Percentiles rank a stretch among this genome's conserved stretches.
Evolutionary conservation across 2,329 filamentous ascomycete species (phyloP).

Genomic region (Mycogone perniciosa): DNA sequence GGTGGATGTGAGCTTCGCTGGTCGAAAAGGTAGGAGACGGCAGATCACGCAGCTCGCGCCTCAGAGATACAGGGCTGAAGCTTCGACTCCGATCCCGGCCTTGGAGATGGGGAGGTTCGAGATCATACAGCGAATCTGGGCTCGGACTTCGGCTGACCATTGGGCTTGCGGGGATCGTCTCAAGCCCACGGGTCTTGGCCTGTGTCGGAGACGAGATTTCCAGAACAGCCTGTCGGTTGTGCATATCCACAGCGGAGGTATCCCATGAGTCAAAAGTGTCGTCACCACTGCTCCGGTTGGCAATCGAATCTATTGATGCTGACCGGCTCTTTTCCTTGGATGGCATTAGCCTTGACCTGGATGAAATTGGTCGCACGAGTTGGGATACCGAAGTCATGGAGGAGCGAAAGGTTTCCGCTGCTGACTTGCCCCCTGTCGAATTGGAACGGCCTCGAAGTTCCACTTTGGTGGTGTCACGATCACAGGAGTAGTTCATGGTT

Average conservation of each 20-base stretch:
- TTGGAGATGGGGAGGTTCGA: slow-evolving; percentile 41
- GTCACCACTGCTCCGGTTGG: slow-evolving; percentile 33
- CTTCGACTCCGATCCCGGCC: slow-evolving; percentile 41
- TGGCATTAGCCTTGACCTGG: slow-evolving; percentile 48
- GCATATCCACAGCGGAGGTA: slow-evolving; percentile 59
- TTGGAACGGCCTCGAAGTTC: slow-evolving; percentile 33
- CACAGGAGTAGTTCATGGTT: slow-evolving; percentile 25
- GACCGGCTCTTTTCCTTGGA: slow-evolving; percentile 37
- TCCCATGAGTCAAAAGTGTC: slow-evolving; percentile 73
- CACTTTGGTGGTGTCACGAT: slow-evolving; percentile 32
- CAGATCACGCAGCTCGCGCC: slow-evolving; percentile 23
- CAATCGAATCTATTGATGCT: slow-evolving; percentile 42
- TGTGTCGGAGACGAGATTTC: slow-evolving; percentile 41
- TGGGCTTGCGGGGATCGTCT: slow-evolving; percentile 65
- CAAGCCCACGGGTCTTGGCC: slow-evolving; percentile 49
- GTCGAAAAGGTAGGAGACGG: slow-evolving; percentile 21
- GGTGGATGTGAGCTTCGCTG: slow-evolving; percentile 67
- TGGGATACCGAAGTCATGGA: slow-evolving; percentile 36
- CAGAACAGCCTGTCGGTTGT: slow-evolving; percentile 52
- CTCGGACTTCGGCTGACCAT: slow-evolving; percentile 59
- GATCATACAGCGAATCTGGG: slow-evolving; percentile 53
- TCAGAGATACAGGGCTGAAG: slow-evolving; percentile 38
- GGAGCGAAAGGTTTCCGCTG: slow-evolving; percentile 19
- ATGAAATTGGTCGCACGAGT: slow-evolving; percentile 49
- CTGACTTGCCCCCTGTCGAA: slow-evolving; percentile 30